Base-by-base conservation (phyloP, 345 rosid genomes). In the Eucalyptus leucophloia region DNA sequence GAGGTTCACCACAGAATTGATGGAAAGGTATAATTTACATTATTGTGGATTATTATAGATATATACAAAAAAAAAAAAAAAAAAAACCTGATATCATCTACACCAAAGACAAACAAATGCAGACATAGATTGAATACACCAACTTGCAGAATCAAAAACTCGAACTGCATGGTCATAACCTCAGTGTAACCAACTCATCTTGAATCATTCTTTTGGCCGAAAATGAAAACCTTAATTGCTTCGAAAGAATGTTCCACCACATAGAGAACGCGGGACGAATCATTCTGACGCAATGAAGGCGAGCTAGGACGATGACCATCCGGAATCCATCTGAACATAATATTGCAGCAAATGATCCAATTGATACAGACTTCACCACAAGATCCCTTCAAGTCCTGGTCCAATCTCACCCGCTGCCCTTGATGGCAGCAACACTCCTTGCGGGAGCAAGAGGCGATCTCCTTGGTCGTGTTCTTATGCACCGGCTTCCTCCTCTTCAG, bases 401-500 rank as follows among this genome's bases (percentile, higher is more conserved):
- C 65, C 89, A 15, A 9, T 88, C 58, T 87, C 89, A 32, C 14
- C 65, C n/a, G 44, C 44, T 0, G 80, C 44, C 42, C 47, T 5
- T 21, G 30, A 65, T 65, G 77, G 37, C 77, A 26, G 4, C 28
- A 16, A 6, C 40, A 0, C n/a, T n/a, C 62, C 11, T 10, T 42
- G 91, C 32, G 0, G 93, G 87, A 86, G 37, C 89, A 65, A 1
- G 2, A n/a, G 42, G 87, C 88, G 47, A 32, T 92, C 17, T 86
- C 86, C 32, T 40, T 89, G 40, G 72, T 91, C 15, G 89, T 87
- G 19, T 30, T 60, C 34, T 10, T 86, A 18, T 87, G 89, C 88
- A 26, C 49, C 37, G 3, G 56, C 72, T 17, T 93, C 72, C 19
- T 92, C 18, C 14, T 92, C 34, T 10, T 90, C 87, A 42, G 90